Conservation (phyloP, 805 yeast genomes). For the Grigorovia jiainica region DNA sequence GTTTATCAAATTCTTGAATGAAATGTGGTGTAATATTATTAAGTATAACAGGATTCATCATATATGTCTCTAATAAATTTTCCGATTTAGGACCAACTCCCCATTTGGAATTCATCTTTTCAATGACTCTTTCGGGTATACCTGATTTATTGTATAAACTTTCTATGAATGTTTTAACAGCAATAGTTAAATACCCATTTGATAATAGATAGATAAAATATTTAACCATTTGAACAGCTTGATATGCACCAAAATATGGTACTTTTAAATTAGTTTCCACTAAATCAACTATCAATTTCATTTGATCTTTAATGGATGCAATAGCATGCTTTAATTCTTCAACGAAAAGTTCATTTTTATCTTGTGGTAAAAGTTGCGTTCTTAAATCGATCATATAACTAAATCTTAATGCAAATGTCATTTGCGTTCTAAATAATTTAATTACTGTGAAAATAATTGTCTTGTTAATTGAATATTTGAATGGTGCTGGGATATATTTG, state of each 20-base stretch:
- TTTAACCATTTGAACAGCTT: conserved; percentile 9
- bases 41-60: conserved; percentile 8
- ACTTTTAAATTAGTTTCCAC: conserved; percentile 4
- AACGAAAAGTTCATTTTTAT: background rate
- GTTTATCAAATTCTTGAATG: conserved; percentile 1
- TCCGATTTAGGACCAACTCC: conserved; percentile 11
- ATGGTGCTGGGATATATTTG: background rate
- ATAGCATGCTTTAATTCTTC: background rate
- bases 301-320: conserved; percentile 5
- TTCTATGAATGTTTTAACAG: conserved; percentile 10
- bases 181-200: conserved; percentile 4
- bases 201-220: conserved; percentile 12
- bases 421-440: conserved; percentile 10
- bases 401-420: conserved; percentile 8
- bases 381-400: conserved; percentile 6
- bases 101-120: conserved; percentile 15
- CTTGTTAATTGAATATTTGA: conserved; percentile 9
- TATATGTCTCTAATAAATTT: conserved; percentile 5
- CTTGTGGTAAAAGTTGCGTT: no score
- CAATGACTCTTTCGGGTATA: conserved; percentile 8
- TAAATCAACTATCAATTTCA: conserved; percentile 4
- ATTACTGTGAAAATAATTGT: conserved; percentile 7
- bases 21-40: conserved; percentile 3
- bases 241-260: conserved; percentile 9
- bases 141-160: conserved; percentile 4